Evolutionary conservation across 2,329 filamentous ascomycete species (phyloP), one percentile per base, ranked within the genome.

Genomic region (Rosellinia necatrix): DNA sequence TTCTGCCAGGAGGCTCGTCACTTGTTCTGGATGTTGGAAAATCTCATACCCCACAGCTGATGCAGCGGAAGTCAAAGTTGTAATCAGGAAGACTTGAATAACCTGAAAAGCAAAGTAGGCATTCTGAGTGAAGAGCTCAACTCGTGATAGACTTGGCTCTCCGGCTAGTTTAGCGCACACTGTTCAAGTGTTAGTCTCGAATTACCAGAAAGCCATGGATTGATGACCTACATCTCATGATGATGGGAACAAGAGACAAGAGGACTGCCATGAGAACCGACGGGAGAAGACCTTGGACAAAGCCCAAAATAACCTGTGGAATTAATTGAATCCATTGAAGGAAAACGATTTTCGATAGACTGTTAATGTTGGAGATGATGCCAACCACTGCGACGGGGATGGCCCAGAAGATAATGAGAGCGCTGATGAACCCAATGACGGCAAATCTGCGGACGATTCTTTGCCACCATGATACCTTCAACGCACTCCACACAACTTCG

Each of bases 81-180:
- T 87, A 44, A 97, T 85, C 54, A 97, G 76, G 76, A 97, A 97
- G 40, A 96, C 90, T 70, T 97, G 92, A 17, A 97, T 81, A 38
- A 97, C 85, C 72, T 94, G 91, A 76, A 96, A 96, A 41, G 83
- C 85, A 68, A 96, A 99, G 78, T 96, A 97, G 64, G 86, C 89
- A 68, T 92, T 94, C 70, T 97, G 91, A 0, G 91, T 92, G 56
- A 91, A 92, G 7, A 97, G 78, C 72, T 99, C 94, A 13, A 96
- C 86, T 9, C 88, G 82, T 1, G 91, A 88, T 6, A 85, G 73
- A 1, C 91, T 94, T 1, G 92, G 91, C 59, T 90, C 90, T 52
- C 94, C 94, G 40, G 90, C 82, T 30, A 90, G 73, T 70, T 86
- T 92, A 60, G 92, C 92, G 71, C 91, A 89, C 44, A 90, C 83